Evolutionary conservation across 768 basidiomycete species (phyloP).

Genomic region (Coprinopsis strossmayeri): DNA sequence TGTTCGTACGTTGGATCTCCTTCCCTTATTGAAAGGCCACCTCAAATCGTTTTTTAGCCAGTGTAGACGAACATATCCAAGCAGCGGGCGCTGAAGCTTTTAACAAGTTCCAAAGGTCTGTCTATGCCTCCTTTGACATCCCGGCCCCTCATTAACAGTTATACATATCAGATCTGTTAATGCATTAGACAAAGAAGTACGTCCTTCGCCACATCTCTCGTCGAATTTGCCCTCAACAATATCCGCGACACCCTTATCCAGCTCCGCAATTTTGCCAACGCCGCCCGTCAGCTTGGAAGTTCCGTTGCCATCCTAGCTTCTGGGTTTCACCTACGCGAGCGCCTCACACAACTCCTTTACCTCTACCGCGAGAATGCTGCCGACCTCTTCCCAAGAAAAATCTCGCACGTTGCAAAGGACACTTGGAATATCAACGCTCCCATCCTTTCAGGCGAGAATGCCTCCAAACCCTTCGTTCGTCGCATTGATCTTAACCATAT

Average conservation of each 20-base stretch:
- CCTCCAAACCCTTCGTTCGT: too few relatives aligned
- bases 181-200: slow-evolving; percentile 59
- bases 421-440: slow-evolving; percentile 21
- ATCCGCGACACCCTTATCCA: slow-evolving; percentile 17
- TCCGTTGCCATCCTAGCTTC: slow-evolving; percentile 75
- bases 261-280: slow-evolving; percentile 73
- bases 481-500: too few relatives aligned
- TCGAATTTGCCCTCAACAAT: neutral
- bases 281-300: slow-evolving; percentile 68
- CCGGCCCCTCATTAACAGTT: slow-evolving; percentile 4
- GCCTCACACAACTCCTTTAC: slow-evolving; percentile 60
- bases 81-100: slow-evolving; percentile 60
- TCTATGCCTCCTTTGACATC: neutral
- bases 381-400: slow-evolving; percentile 67
- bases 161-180: slow-evolving; percentile 42
- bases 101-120: slow-evolving; percentile 55
- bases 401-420: slow-evolving; percentile 38
- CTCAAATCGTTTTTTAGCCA: slow-evolving; percentile 29
- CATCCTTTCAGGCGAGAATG: too few relatives aligned
- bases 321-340: slow-evolving; percentile 62
- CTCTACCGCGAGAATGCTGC: slow-evolving; percentile 74
- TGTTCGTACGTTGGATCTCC: slow-evolving; percentile 44
- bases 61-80: slow-evolving; percentile 67
- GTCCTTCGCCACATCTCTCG: slow-evolving; percentile 3
- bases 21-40: neutral